Percentiles rank a stretch among this genome's conserved stretches.
phyloP scores from a whole-genome alignment of 1,284 basidiomycete species.

The Cystobasidiaceae sp. region DNA sequence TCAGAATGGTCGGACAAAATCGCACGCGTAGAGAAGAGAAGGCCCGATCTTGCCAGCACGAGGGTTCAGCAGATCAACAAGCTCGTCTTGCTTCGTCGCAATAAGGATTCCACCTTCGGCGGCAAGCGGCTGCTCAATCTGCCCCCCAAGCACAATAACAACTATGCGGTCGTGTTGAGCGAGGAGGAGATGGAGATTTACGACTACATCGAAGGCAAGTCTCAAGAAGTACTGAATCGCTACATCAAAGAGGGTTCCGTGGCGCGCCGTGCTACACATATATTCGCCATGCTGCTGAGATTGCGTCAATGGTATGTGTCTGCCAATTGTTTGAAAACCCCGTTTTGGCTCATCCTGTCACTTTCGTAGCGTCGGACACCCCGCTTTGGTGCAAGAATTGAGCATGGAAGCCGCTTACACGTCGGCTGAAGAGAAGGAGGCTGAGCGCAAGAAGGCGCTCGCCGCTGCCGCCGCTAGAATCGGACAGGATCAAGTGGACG shows the following conservation, averaged over 20 bases:
- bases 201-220: constrained; percentile 52
- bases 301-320: constrained; percentile 55
- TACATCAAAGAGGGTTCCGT: constrained; percentile 33
- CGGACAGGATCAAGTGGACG: background rate
- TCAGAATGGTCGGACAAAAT: constrained; percentile 39
- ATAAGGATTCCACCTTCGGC: constrained; percentile 85
- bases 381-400: background rate
- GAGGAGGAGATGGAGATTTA: constrained; percentile 46
- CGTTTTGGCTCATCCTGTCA: background rate
- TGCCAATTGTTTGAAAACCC: too few species aligned
- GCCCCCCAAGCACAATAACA: constrained; percentile 68
- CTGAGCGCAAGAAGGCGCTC: background rate
- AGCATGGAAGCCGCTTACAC: background rate
- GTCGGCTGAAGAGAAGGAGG: background rate
- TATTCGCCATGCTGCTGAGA: constrained; percentile 56
- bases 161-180: constrained; percentile 33
- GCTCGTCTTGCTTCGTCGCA: constrained; percentile 77
- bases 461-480: background rate
- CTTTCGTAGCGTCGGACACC: constrained; percentile 1
- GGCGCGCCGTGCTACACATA: constrained; percentile 54
- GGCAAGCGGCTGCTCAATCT: constrained; percentile 82
- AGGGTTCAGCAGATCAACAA: constrained; percentile 53
- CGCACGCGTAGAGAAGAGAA: constrained; percentile 52
- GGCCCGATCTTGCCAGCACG: constrained; percentile 57
- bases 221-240: constrained; percentile 10